Conservation (phyloP, 2,329 filamentous ascomycete species). For the Neurospora sp. region DNA sequence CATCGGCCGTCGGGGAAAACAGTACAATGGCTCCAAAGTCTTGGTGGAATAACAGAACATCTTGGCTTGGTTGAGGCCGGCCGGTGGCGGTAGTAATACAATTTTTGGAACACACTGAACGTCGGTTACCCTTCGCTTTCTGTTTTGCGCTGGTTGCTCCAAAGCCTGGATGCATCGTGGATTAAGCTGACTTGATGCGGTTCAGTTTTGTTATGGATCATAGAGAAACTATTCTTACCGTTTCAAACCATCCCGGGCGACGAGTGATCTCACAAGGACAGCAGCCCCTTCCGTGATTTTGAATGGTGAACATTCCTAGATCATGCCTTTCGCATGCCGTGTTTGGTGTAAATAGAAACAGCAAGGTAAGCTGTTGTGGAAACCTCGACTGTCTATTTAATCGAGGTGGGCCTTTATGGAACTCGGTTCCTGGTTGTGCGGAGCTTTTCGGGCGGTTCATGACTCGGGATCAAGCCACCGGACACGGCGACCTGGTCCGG, state of each 20-base stretch:
- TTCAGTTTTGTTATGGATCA: background rate
- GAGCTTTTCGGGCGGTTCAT: background rate
- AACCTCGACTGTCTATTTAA: background rate
- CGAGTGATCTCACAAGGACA: no score
- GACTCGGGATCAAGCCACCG: background rate
- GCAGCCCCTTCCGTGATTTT: background rate
- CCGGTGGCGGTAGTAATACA: background rate
- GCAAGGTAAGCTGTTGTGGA: background rate
- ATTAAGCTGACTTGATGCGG: background rate
- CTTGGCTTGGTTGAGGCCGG: background rate
- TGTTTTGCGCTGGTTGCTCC: background rate
- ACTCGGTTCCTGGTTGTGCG: background rate
- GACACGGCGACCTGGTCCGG: background rate
- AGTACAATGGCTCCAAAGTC: background rate
- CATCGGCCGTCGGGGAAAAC: background rate
- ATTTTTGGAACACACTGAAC: background rate
- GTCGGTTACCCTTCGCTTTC: background rate
- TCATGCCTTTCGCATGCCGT: background rate
- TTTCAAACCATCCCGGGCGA: background rate
- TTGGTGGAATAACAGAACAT: background rate
- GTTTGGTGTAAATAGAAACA: background rate
- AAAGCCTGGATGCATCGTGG: background rate
- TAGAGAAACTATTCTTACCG: background rate
- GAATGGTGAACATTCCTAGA: background rate
- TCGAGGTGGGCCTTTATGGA: background rate